A percentile compares a stretch with the other conserved stretches of the same genome.
phyloP scores from a whole-genome alignment of 2,329 filamentous ascomycete species.

The Calonectria hongkongensis region DNA sequence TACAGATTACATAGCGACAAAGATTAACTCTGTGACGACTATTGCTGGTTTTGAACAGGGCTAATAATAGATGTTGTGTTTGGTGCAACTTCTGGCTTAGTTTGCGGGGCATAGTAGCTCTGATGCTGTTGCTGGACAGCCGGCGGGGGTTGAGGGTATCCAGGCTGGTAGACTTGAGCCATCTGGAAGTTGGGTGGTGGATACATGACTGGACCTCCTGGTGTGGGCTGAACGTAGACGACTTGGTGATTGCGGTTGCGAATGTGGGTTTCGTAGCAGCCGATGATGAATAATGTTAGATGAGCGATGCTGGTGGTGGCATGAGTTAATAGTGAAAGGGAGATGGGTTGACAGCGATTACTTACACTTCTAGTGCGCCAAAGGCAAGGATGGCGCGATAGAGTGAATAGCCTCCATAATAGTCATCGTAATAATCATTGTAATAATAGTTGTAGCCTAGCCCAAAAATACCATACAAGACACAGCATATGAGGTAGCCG shows the following conservation, averaged over 20 bases:
- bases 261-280: slow-evolving; percentile 47
- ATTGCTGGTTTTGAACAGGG: slow-evolving; percentile 16
- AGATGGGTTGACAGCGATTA: not conserved
- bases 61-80: not conserved
- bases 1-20: not conserved
- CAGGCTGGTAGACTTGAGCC: slow-evolving; percentile 29
- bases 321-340: not conserved
- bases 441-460: slow-evolving; percentile 12
- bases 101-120: slow-evolving; percentile 5
- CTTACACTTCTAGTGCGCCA: slow-evolving; percentile 35
- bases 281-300: slow-evolving; percentile 50
- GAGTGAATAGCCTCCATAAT: not conserved
- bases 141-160: slow-evolving; percentile 2
- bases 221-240: slow-evolving; percentile 40
- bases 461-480: slow-evolving; percentile 6
- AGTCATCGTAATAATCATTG: not conserved
- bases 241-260: slow-evolving; percentile 43
- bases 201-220: not conserved
- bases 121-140: slow-evolving; percentile 18
- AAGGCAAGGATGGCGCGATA: slow-evolving; percentile 29
- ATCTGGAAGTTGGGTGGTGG: slow-evolving; percentile 27
- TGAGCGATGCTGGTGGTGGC: slow-evolving; percentile 40
- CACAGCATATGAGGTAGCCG: slow-evolving; percentile 24
- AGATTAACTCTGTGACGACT: not conserved
- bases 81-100: not conserved